Percentiles rank a stretch among this genome's conserved stretches.
These are phyloP conservation scores for Rubia balearica DNA, from an alignment of 305 asterid species.

Conservation along the genomic window DNA sequence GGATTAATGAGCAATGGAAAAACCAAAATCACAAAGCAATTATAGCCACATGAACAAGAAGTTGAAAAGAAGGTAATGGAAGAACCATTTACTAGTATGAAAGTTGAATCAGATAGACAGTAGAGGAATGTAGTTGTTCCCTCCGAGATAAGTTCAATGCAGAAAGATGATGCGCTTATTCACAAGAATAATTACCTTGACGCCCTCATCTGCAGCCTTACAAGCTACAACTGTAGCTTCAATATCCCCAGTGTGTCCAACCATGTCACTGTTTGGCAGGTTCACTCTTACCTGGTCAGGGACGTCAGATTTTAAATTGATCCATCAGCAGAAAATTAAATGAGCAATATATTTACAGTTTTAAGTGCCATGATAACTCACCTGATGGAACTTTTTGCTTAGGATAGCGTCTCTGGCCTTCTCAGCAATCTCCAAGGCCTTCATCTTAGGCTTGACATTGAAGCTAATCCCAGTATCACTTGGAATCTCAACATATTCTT, in stretches of 20 bases:
- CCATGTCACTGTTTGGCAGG: slow-evolving; percentile 92
- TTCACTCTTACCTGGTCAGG: slow-evolving; percentile 68
- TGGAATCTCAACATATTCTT: slow-evolving; percentile 90
- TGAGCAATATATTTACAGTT: not conserved
- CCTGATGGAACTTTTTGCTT: slow-evolving; percentile 83
- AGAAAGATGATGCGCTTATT: not conserved
- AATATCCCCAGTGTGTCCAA: slow-evolving; percentile 96
- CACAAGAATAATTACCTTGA: slow-evolving; percentile 57
- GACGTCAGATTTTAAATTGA: slow-evolving; percentile 5
- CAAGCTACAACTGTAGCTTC: slow-evolving; percentile 87
- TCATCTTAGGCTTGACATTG: slow-evolving; percentile 88
- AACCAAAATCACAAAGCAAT: not conserved
- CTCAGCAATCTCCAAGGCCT: slow-evolving; percentile 88
- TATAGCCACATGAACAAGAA: not conserved
- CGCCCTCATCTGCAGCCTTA: slow-evolving; percentile 91
- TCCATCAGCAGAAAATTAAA: not conserved
- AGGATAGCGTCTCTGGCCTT: slow-evolving; percentile 92
- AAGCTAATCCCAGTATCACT: slow-evolving; percentile 88
- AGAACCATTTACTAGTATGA: not conserved
- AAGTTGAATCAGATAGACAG: too few species aligned
- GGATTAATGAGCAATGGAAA: not conserved
- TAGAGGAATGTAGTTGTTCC: not conserved
- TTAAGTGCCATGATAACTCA: slow-evolving; percentile 18
- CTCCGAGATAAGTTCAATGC: not conserved
- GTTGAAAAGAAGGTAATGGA: not conserved